Conservation (phyloP, 2,329 filamentous ascomycete genomes). For the Aspergillus costaricaensis region DNA sequence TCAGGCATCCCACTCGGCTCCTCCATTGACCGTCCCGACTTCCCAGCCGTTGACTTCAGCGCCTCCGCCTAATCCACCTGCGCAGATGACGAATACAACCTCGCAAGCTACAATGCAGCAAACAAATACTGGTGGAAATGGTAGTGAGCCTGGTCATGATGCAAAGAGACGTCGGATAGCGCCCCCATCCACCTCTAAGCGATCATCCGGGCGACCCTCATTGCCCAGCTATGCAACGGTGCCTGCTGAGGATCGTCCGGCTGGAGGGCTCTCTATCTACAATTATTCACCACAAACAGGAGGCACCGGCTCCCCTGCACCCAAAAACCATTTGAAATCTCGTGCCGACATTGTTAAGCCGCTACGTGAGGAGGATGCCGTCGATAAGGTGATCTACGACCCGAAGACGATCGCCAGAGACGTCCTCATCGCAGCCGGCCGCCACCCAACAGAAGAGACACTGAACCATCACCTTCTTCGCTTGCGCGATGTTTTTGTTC, state of each 20-base stretch:
- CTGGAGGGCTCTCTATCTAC: not conserved
- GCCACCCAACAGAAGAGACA: constrained; percentile 60
- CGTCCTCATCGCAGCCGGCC: constrained; percentile 62
- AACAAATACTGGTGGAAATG: not conserved
- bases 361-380: constrained; percentile 41
- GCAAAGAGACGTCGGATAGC: constrained; percentile 20
- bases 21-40: not conserved
- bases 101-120: not conserved
- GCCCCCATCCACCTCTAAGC: not conserved
- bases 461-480: constrained; percentile 62
- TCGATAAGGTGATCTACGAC: constrained; percentile 57
- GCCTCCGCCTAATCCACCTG: not conserved
- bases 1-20: not conserved
- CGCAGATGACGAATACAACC: constrained; percentile 4
- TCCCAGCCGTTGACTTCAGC: not conserved
- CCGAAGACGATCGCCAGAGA: constrained; percentile 64
- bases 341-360: constrained; percentile 46
- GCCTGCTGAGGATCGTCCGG: not conserved
- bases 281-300: not conserved
- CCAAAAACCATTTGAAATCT: constrained; percentile 28
- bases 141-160: constrained; percentile 4
- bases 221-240: not conserved
- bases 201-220: not conserved
- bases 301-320: constrained; percentile 6
- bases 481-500: constrained; percentile 45